Conservation (phyloP, 1,284 basidiomycete genomes). For the Ceratorhiza oryzae-sativae region DNA sequence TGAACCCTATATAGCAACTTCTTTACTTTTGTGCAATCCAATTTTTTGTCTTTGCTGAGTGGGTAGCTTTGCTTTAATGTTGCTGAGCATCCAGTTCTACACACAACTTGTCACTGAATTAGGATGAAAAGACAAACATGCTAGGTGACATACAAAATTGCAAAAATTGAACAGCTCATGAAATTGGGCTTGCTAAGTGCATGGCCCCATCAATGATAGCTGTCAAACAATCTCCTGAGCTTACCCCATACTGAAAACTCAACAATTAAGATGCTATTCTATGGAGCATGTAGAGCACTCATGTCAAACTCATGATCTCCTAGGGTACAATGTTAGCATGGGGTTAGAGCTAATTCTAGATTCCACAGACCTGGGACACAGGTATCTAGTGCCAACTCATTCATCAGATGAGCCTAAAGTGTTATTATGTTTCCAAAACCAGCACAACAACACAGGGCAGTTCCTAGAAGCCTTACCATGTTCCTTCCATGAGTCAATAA, state of each 20-base stretch:
- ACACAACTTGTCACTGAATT: neutral
- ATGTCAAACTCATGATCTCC: slow-evolving; percentile 27
- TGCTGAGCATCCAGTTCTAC: slow-evolving; percentile 11
- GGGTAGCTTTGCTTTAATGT: neutral
- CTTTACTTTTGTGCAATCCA: neutral
- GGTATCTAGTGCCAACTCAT: slow-evolving; percentile 3
- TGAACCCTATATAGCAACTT: neutral
- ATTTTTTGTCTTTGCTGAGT: no score
- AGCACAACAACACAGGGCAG: neutral
- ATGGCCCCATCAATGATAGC: neutral
- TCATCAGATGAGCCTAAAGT: neutral
- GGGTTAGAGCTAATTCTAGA: neutral
- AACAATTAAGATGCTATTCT: neutral
- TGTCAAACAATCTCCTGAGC: neutral
- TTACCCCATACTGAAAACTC: neutral
- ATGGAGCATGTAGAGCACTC: neutral
- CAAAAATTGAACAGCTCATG: neutral
- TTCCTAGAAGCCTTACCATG: slow-evolving; percentile 5
- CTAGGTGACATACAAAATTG: neutral
- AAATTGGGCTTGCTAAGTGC: neutral
- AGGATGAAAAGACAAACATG: no score
- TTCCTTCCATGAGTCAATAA: neutral
- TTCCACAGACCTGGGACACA: neutral
- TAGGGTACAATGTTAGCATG: neutral
- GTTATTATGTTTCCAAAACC: neutral